Percentiles rank a stretch among this genome's conserved stretches.
phyloP scores from a whole-genome alignment of 2,329 filamentous ascomycete genomes.

The Byssothecium circinans region DNA sequence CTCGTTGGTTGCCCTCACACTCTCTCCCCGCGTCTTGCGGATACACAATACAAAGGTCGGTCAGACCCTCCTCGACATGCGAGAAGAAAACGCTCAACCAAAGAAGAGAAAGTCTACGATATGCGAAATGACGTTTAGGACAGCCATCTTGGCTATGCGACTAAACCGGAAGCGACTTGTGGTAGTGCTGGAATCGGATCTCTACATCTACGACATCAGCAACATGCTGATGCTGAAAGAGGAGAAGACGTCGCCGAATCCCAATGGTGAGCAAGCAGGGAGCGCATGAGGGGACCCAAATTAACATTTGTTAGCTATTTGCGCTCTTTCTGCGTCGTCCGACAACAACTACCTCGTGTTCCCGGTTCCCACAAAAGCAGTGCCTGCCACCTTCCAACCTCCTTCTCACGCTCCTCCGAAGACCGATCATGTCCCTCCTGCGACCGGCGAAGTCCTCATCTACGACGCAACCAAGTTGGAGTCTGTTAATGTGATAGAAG shows the following conservation, averaged over 20 bases:
- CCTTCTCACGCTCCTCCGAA: slow-evolving; percentile 86
- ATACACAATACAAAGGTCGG: slow-evolving; percentile 96
- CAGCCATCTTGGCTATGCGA: slow-evolving; percentile 90
- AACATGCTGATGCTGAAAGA: slow-evolving; percentile 96
- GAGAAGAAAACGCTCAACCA: neutral
- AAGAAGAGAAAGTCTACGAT: slow-evolving; percentile 76
- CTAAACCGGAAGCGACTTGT: slow-evolving; percentile 92
- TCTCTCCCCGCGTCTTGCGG: slow-evolving; percentile 87
- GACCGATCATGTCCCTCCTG: slow-evolving; percentile 72
- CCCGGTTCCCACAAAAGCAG: slow-evolving; percentile 72
- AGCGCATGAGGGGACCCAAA: slow-evolving; percentile 13
- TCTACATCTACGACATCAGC: slow-evolving; percentile 97
- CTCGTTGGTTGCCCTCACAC: slow-evolving; percentile 88
- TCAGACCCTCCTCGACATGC: slow-evolving; percentile 4
- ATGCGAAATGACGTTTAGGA: slow-evolving; percentile 97
- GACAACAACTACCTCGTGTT: slow-evolving; percentile 96
- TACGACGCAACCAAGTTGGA: slow-evolving; percentile 89
- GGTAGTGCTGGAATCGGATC: slow-evolving; percentile 91
- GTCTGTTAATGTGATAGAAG: slow-evolving; percentile 92
- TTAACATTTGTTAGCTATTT: slow-evolving; percentile 65
- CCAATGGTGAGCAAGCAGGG: slow-evolving; percentile 58
- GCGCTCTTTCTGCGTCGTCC: slow-evolving; percentile 88
- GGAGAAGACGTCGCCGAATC: slow-evolving; percentile 92
- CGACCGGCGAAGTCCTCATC: slow-evolving; percentile 87
- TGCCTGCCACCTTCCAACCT: slow-evolving; percentile 54